A percentile compares a stretch with the other conserved stretches of the same genome.
phyloP scores from a whole-genome alignment of 345 rosid species.

The Adansonia digitata region DNA sequence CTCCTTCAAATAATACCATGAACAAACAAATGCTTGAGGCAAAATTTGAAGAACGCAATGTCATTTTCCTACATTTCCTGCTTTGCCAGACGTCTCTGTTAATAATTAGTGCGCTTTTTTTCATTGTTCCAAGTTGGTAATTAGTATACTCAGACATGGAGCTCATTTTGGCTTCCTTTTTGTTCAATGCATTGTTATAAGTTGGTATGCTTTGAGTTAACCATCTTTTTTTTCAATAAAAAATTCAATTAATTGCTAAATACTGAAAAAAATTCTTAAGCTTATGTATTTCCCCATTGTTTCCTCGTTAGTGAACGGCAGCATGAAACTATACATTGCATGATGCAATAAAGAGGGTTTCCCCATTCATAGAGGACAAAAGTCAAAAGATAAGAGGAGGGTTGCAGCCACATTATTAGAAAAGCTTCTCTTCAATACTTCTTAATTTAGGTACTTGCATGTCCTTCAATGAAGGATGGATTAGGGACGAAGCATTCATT shows the following conservation, averaged over 20 bases:
- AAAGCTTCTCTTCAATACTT: not conserved
- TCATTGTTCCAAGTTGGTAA: not conserved
- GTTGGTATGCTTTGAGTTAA: no score
- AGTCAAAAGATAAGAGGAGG: not conserved
- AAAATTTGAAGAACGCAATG: not conserved
- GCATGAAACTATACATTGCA: not conserved
- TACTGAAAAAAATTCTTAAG: not conserved
- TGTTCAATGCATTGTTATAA: no score
- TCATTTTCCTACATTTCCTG: not conserved
- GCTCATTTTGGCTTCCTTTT: not conserved
- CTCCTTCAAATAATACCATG: not conserved
- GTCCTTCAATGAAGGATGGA: not conserved
- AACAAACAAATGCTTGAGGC: not conserved
- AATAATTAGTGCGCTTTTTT: not conserved
- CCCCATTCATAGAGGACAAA: not conserved
- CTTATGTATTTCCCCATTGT: not conserved
- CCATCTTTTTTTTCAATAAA: no score
- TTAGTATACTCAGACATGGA: not conserved
- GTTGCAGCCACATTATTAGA: not conserved
- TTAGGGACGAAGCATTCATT: not conserved
- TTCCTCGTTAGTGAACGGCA: not conserved
- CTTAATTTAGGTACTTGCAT: not conserved
- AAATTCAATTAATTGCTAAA: not conserved
- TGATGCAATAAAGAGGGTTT: not conserved
- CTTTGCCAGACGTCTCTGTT: no score